Evolutionary conservation across 345 rosid species (phyloP).

Genomic region (Ailanthus altissimus): DNA sequence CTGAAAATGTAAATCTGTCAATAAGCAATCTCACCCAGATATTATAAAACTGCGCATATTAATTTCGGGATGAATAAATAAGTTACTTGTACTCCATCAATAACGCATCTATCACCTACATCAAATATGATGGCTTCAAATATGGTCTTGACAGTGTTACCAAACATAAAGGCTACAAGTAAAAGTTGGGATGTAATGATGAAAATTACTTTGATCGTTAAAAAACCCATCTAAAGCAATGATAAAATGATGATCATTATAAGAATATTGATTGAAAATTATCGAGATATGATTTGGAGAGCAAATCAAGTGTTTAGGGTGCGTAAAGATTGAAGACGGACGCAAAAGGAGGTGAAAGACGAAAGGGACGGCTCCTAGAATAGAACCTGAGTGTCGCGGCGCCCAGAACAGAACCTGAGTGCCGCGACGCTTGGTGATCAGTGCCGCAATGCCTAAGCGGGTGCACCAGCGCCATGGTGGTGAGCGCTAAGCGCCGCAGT

Average conservation of each 20-base stretch:
- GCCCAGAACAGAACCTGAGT: too few species aligned
- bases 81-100: conserved; percentile 76
- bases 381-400: too few species aligned
- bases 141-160: conserved; percentile 57
- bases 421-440: too few species aligned
- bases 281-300: too few species aligned
- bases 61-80: not conserved
- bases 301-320: too few species aligned
- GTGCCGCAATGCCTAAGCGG: too few species aligned
- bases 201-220: conserved; percentile 48
- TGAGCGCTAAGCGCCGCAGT: too few species aligned
- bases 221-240: conserved; percentile 55
- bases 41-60: not conserved
- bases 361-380: too few species aligned
- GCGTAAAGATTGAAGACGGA: too few species aligned
- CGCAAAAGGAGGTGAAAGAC: too few species aligned
- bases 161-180: conserved; percentile 52
- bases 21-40: not conserved
- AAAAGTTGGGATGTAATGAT: conserved; percentile 62
- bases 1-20: conserved; percentile 38
- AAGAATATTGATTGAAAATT: too few species aligned
- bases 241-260: conserved; percentile 41
- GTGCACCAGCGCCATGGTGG: too few species aligned
- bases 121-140: conserved; percentile 78
- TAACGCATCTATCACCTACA: conserved; percentile 77